Percentiles rank a stretch among this genome's conserved stretches.
Conservation (phyloP, 164 flowering plant genomes). For the Vitis amurensis region DNA sequence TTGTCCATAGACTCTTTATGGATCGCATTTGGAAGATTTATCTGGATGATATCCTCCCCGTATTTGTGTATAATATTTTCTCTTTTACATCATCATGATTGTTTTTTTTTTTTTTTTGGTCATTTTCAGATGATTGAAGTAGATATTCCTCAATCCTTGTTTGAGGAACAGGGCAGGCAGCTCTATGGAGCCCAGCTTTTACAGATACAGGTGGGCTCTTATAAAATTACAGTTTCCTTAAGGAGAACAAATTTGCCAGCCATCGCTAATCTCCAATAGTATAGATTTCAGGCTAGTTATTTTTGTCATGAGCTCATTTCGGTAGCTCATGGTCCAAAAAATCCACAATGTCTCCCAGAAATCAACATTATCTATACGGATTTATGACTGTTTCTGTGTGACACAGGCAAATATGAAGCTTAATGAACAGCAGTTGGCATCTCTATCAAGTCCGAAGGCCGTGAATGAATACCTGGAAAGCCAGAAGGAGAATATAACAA, state of each 20-base stretch:
- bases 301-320: neutral
- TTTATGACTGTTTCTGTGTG: neutral
- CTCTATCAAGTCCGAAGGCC: conserved; percentile 76
- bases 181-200: conserved; percentile 86
- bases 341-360: too few species aligned
- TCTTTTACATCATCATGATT: neutral
- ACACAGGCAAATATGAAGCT: conserved; percentile 73
- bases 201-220: conserved; percentile 65
- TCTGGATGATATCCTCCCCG: too few species aligned
- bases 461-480: conserved; percentile 67
- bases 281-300: too few species aligned
- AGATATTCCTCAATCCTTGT: conserved; percentile 75
- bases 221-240: too few species aligned
- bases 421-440: conserved; percentile 69
- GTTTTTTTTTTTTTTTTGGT: neutral
- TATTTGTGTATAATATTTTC: neutral
- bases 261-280: too few species aligned
- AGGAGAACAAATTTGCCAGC: too few species aligned
- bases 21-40: too few species aligned
- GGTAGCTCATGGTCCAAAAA: too few species aligned
- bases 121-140: conserved; percentile 77
- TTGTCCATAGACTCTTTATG: too few species aligned
- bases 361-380: too few species aligned
- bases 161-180: conserved; percentile 93
- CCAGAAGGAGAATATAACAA: conserved; percentile 65